Evolutionary conservation across 495 filamentous ascomycete species (phyloP).

Genomic region (Ramalina intermedia): DNA sequence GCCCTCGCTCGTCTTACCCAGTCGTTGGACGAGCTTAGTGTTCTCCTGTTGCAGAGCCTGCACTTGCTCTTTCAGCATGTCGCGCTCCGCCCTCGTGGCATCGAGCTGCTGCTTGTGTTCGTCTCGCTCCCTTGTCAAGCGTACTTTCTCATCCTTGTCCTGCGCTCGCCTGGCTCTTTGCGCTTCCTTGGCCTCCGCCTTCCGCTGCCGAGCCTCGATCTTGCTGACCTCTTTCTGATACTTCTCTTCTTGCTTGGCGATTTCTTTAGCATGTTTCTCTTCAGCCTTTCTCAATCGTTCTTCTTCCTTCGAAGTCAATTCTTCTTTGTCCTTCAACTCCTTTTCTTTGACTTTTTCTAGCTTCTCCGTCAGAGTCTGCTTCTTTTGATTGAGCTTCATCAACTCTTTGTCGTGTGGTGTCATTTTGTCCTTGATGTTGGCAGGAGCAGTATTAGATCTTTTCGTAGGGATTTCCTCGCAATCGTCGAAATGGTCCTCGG

Average conservation of each 20-base stretch:
- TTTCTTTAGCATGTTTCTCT: conserved; percentile 45
- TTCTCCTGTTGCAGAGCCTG: conserved; percentile 55
- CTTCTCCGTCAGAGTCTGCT: conserved; percentile 55
- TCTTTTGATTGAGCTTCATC: conserved; percentile 55
- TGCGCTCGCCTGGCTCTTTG: conserved; percentile 37
- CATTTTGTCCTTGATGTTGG: conserved; percentile 14
- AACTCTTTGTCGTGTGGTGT: conserved; percentile 56
- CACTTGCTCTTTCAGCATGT: conserved; percentile 48
- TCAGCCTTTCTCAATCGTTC: conserved; percentile 34
- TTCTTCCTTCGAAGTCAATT: conserved; percentile 29
- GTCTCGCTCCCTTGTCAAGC: conserved; percentile 36
- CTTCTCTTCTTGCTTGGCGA: conserved; percentile 48
- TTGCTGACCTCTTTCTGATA: conserved; percentile 46
- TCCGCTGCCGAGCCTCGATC: conserved; percentile 41
- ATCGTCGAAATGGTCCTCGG: conserved; percentile 17
- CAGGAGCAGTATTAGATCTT: conserved; percentile 1
- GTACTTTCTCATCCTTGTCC: conserved; percentile 44
- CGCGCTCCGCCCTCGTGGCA: conserved; percentile 41
- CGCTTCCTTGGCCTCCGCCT: conserved; percentile 30
- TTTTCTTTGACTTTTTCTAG: conserved; percentile 35
- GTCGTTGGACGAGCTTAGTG: conserved; percentile 21
- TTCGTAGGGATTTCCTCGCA: conserved; percentile 5
- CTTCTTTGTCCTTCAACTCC: conserved; percentile 32
- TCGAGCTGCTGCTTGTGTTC: conserved; percentile 44
- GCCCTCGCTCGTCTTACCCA: conserved; percentile 14